Base-by-base conservation (phyloP, 2,329 filamentous ascomycete species). In the Colletotrichum salicis region DNA sequence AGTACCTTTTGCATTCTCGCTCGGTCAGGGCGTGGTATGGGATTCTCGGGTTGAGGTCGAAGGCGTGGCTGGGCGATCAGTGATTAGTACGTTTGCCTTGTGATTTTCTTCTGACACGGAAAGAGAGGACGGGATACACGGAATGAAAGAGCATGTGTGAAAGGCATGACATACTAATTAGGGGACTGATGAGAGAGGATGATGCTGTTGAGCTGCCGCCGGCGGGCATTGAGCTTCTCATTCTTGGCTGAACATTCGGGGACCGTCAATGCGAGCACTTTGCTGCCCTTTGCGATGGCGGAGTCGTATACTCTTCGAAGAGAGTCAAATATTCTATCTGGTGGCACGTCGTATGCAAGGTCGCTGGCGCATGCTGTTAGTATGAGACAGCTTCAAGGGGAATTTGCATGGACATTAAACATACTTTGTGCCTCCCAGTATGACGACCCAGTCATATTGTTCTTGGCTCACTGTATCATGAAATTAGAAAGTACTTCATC, bases 391-490 rank as follows among this genome's bases (percentile, higher is more conserved):
- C 15, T 54, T 19, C 5, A 35, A n/a, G 24, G 12, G 33, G 37
- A 62, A 37, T 12, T 45, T 27, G n/a, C 13, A 31, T 13, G 8
- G 12, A 48, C 3, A 15, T n/a, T 24, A n/a, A 12, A 77, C 82
- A 64, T 80, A 87, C 83, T 92, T 93, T 60, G 90, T 92, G 2
- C 90, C 91, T 10, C 89, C 90, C 2, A 93, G 84, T 5, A 92
- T 79, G 37, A 93, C 86, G 15, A 88, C 86, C 89, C 90, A 92
- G 82, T 92, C 88, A 74, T 83, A 90, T 1, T 73, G 69, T 7
- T 74, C 51, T 24, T 67, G 63, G 41, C 65, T 71, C 59, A 68
- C 71, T 76, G 51, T 69, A 62, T 61, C 35, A 68, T 54, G 58
- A 68, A 55, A 66, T 63, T 67, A 67, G 58, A 35, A 67, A 56